Evolutionary conservation across 1,284 basidiomycete species (phyloP), one percentile per base, ranked within the genome.

Genomic region (Vanrija humicola): DNA sequence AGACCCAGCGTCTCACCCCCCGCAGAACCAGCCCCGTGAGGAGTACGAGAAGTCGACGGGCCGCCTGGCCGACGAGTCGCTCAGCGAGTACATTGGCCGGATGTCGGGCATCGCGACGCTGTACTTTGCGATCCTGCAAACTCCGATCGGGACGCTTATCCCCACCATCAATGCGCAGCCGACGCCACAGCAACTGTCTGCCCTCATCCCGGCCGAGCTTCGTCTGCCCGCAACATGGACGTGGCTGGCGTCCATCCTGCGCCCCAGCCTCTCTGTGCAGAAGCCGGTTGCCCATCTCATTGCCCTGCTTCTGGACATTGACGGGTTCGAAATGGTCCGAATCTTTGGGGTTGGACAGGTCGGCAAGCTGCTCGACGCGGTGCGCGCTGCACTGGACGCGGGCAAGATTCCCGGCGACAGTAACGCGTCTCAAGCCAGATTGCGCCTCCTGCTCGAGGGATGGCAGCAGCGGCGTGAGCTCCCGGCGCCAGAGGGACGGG

Each of bases 91-190:
- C 72, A 81, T 82, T 21, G 80, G 80, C 44, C 84, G 95, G n/a
- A 82, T 96, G 63, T 78, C 84, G 26, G 92, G 91, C 6, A 83
- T 94, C 46, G 82, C 91, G 79, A 84, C 92, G 10, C 83, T 98
- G 21, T 98, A 96, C 79, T 90, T 91, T 72, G 82, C 86, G 8
- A 83, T 96, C 54, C 73, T 94, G 40, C 82, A 80, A 60, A 78
- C 78, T 10, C 73, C 76, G 34, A 52, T 75, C 48, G 55, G 58
- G 7, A 55, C 69, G n/a, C 3, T 79, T 50, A 43, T 77, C 50
- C 64, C 68, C 42, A 61, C 69, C 29, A 16, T 72, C 15, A 53
- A 68, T n/a, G 50, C 61, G 8, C 44, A 51, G 6, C 71, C 69
- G 3, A 62, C 65, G 18, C 74, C 72, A 3, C 60, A 67, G 23